Conservation (phyloP, 495 filamentous ascomycete genomes). For the Annulohypoxylon nitens region DNA sequence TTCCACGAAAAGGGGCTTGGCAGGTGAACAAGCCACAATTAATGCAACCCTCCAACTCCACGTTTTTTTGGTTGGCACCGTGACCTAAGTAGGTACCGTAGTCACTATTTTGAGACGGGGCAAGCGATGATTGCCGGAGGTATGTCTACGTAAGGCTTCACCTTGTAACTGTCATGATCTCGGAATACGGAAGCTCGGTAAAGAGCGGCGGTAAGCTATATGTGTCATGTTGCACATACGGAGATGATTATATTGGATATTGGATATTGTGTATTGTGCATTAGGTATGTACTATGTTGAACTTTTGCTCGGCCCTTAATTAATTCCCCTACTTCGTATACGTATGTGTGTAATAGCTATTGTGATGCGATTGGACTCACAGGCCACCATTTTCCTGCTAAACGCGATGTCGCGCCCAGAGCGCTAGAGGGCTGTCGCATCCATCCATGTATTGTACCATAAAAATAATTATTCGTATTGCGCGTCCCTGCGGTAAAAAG, state of each 20-base stretch:
- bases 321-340: conserved; percentile 9
- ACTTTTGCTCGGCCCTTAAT: conserved; percentile 28
- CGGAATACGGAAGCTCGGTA: conserved; percentile 20
- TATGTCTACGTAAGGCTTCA: conserved; percentile 25
- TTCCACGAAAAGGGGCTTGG: conserved; percentile 18
- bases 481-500: conserved; percentile 29
- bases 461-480: conserved; percentile 24
- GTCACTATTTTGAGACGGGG: conserved; percentile 24
- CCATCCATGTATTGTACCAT: conserved; percentile 5
- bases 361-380: conserved; percentile 36
- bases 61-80: conserved; percentile 11
- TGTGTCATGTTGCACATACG: not conserved
- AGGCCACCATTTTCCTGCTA: conserved; percentile 29
- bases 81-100: not conserved
- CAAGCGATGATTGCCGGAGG: conserved; percentile 24
- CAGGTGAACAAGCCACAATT: conserved; percentile 24
- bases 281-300: not conserved
- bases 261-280: not conserved
- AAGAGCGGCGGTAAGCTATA: conserved; percentile 14
- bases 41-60: conserved; percentile 35
- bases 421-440: conserved; percentile 24
- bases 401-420: conserved; percentile 15
- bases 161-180: conserved; percentile 16
- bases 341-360: conserved; percentile 11
- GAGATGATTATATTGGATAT: not conserved